phyloP scores from a whole-genome alignment of 768 basidiomycete genomes.

The Sistotremastrum suecicum region DNA sequence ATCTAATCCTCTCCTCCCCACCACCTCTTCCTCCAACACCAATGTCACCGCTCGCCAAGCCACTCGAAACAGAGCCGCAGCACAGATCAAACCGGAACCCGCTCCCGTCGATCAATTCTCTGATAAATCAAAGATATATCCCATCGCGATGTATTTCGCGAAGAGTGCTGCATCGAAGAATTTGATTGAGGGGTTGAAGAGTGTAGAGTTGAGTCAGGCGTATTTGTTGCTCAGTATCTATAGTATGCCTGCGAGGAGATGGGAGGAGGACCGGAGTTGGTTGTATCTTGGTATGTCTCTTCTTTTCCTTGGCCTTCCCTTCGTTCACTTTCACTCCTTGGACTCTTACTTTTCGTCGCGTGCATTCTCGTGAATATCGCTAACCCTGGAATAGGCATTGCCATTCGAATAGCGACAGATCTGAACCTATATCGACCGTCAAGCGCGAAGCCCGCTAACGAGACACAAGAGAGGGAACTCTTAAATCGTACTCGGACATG shows the following conservation, averaged over 20 bases:
- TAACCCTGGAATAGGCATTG: background rate
- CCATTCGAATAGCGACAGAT: conserved; percentile 59
- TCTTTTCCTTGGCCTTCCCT: conserved; percentile 16
- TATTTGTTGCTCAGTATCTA: conserved; percentile 82
- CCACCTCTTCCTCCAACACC: no score
- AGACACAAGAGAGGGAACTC: conserved; percentile 72
- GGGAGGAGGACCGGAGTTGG: conserved; percentile 90
- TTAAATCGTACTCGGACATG: conserved; percentile 83
- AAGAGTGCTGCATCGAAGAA: conserved; percentile 71
- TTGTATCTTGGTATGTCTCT: conserved; percentile 76
- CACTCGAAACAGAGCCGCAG: no score
- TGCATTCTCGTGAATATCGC: no score
- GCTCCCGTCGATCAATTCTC: conserved; percentile 1
- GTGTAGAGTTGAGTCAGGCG: conserved; percentile 70
- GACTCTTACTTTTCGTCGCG: no score
- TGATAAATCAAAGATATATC: conserved; percentile 73
- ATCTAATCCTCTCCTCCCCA: no score
- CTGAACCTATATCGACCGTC: conserved; percentile 74
- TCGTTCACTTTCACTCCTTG: no score
- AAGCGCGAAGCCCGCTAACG: conserved; percentile 60
- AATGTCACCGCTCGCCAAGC: no score
- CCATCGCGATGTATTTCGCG: conserved; percentile 81
- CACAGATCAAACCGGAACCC: no score
- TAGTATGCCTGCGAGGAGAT: conserved; percentile 62
- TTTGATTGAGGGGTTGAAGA: conserved; percentile 58